Evolutionary conservation across 2,329 filamentous ascomycete species (phyloP), one percentile per base, ranked within the genome.

Genomic region (Penicillium sp.): DNA sequence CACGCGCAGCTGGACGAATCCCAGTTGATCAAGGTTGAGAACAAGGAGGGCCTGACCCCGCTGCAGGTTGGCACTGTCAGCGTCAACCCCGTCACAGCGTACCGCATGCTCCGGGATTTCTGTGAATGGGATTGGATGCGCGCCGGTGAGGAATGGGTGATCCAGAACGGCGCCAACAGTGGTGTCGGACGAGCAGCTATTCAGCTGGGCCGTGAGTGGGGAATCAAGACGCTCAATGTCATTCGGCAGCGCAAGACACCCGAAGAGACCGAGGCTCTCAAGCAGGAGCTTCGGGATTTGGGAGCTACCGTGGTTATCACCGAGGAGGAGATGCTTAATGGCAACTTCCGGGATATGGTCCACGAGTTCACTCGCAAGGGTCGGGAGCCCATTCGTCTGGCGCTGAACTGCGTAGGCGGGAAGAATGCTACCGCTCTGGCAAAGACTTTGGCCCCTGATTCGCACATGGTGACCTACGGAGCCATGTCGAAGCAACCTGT

Each of bases 121-220:
- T 79, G 79, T 54, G 78, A 74, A 25, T 78, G 80, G 63, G 69
- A 78, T 4, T 74, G 87, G 68, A 69, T 81, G 52, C 72, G 74
- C 10, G 60, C 65, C 29, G 83, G 85, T n/a, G 89, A 92, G 52
- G 88, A 95, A 54, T 99, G 93, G 92, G 90, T 97, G 69, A 86
- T 99, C 45, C 94, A 99, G 75, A 99, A 99, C 71, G 94, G 93
- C 8, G 94, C 93, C 38, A 99, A 99, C 75, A 91, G 86, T 40
- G 94, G 91, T 12, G 94, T 99, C 16, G 94, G 94, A 1, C 81
- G 94, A 38, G 89, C 92, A 3, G 93, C 91, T 12, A 94, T 97
- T 61, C 94, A 99, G 76, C 79, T 99, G 1, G 93, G 84, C 2
- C 81, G 78, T 64, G 81, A 91, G 50, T 97, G 92, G 93, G 93